phyloP scores from a whole-genome alignment of 768 basidiomycete genomes.

The Naganishia antarctica region DNA sequence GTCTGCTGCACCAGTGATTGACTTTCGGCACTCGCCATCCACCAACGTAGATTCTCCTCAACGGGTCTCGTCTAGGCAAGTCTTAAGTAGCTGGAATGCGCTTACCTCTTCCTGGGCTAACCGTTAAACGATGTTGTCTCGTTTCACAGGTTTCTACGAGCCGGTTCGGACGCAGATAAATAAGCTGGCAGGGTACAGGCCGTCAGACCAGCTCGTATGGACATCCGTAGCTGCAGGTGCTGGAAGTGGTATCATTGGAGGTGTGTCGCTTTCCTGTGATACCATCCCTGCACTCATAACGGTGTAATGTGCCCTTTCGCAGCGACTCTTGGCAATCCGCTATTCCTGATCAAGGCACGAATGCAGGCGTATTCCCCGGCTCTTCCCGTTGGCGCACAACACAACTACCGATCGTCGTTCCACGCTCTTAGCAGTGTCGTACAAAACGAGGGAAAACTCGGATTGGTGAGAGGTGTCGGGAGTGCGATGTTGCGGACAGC shows the following conservation, averaged over 20 bases:
- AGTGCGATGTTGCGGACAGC: conserved; percentile 88
- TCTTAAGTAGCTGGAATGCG: too few relatives aligned
- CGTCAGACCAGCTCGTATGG: conserved; percentile 63
- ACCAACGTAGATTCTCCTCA: conserved; percentile 68
- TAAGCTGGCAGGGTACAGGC: conserved; percentile 59
- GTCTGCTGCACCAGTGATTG: background rate
- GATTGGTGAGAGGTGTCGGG: conserved; percentile 83
- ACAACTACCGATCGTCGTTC: conserved; percentile 77
- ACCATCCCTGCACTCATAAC: background rate
- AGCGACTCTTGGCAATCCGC: conserved; percentile 46
- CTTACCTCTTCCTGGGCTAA: too few relatives aligned
- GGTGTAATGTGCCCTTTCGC: background rate
- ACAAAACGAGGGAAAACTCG: conserved; percentile 67
- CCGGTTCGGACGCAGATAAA: conserved; percentile 75
- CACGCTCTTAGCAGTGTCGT: conserved; percentile 77
- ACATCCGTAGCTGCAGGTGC: conserved; percentile 85
- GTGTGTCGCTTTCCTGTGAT: conserved; percentile 51
- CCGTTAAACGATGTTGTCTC: too few relatives aligned
- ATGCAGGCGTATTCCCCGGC: conserved; percentile 98
- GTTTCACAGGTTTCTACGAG: conserved; percentile 90
- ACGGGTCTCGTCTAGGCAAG: conserved; percentile 68
- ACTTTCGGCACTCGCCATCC: background rate
- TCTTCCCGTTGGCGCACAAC: conserved; percentile 90
- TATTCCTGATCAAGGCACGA: conserved; percentile 89
- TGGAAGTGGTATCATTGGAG: conserved; percentile 82